A percentile compares a stretch with the other conserved stretches of the same genome.
Conservation (phyloP, 208 protist species). For the Angomonas deanei region DNA sequence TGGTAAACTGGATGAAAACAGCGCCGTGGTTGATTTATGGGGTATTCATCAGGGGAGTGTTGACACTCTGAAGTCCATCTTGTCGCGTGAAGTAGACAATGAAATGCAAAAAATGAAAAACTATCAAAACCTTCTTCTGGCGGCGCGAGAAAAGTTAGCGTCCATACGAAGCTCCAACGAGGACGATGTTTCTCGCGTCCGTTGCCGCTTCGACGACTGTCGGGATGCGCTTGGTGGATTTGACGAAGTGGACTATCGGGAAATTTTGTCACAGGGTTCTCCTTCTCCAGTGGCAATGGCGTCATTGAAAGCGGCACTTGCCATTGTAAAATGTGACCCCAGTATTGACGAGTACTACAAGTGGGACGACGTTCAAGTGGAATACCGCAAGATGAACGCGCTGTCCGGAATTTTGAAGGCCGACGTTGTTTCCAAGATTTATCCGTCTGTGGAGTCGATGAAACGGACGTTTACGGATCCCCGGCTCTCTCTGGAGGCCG, state of each 20-base stretch:
- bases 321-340: conserved; percentile 23
- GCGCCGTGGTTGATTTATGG: conserved; percentile 25
- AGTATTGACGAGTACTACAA: conserved; percentile 26
- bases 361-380: conserved; percentile 33
- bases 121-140: conserved; percentile 27
- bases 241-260: conserved; percentile 32
- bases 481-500: conserved; percentile 16
- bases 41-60: conserved; percentile 20
- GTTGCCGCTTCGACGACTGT: conserved; percentile 17
- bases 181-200: conserved; percentile 27
- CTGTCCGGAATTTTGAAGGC: conserved; percentile 18
- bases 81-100: conserved; percentile 26
- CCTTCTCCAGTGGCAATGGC: conserved; percentile 28
- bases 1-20: conserved; percentile 9
- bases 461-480: conserved; percentile 13
- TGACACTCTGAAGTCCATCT: conserved; percentile 19
- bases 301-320: conserved; percentile 27
- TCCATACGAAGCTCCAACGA: conserved; percentile 35
- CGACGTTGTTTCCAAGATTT: conserved; percentile 18
- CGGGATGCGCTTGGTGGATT: conserved; percentile 17
- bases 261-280: conserved; percentile 21
- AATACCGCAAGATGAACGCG: conserved; percentile 21
- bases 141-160: conserved; percentile 21
- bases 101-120: conserved; percentile 28
- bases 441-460: conserved; percentile 14